Conservation (phyloP, 129 eudicot species). For the Escallonia rubra region DNA sequence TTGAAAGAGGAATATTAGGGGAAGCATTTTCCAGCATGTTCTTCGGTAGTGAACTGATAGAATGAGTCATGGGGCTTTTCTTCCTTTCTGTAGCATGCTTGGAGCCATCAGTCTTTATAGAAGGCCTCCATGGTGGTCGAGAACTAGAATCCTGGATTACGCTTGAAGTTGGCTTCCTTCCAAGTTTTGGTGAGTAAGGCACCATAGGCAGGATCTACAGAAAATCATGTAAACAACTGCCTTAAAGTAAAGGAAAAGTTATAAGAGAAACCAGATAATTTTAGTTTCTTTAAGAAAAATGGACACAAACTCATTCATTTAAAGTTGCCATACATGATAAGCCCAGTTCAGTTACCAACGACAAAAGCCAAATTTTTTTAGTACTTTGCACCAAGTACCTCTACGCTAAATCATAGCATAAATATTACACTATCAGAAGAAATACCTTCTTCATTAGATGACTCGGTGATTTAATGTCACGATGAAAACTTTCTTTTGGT, state of each 20-base stretch:
- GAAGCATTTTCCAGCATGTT: slow-evolving; percentile 32
- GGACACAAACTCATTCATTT: neutral
- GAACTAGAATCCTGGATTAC: slow-evolving; percentile 20
- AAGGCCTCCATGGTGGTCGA: slow-evolving; percentile 43
- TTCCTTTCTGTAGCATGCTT: slow-evolving; percentile 43
- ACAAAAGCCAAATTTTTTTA: neutral
- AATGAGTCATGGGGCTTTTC: slow-evolving; percentile 30
- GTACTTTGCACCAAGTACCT: neutral
- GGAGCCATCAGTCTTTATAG: slow-evolving; percentile 26
- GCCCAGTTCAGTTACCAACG: neutral
- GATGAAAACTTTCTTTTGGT: too few species aligned
- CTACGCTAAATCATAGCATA: too few species aligned
- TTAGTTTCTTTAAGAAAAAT: too few species aligned
- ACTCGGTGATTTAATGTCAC: too few species aligned
- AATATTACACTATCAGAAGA: too few species aligned
- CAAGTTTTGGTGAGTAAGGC: slow-evolving; percentile 32
- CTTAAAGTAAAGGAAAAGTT: neutral
- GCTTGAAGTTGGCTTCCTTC: slow-evolving; percentile 30
- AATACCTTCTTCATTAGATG: too few species aligned
- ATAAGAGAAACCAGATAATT: neutral
- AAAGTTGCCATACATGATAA: neutral
- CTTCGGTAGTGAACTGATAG: slow-evolving; percentile 30
- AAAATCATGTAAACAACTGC: neutral
- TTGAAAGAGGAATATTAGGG: slow-evolving; percentile 35
- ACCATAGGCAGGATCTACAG: slow-evolving; percentile 41